These are phyloP conservation scores for Chaetomium globosum DNA, from an alignment of 2,329 filamentous ascomycete genomes.

Conservation along the genomic window DNA sequence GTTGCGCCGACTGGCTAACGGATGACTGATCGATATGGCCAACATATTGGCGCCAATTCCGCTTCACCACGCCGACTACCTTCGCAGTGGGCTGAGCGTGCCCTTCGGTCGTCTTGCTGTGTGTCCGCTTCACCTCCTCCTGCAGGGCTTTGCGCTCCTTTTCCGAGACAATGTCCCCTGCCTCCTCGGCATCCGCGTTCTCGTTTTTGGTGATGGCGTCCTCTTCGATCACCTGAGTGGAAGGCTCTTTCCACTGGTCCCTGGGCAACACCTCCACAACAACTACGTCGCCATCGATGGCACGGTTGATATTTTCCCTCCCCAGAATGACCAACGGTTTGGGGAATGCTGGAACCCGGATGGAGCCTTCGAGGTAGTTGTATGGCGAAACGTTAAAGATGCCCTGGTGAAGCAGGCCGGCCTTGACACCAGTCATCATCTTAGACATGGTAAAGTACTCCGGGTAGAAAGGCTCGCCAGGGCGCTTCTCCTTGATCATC, in stretches of 20 bases:
- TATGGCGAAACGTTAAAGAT: slow-evolving; percentile 96
- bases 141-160: slow-evolving; percentile 84
- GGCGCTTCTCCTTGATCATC: slow-evolving; percentile 64
- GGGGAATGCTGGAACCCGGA: slow-evolving; percentile 87
- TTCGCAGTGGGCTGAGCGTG: slow-evolving; percentile 86
- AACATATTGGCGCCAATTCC: slow-evolving; percentile 98
- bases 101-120: slow-evolving; percentile 74
- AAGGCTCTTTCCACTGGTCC: slow-evolving; percentile 96
- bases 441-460: slow-evolving; percentile 89
- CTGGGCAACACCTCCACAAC: slow-evolving; percentile 91
- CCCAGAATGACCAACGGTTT: slow-evolving; percentile 86
- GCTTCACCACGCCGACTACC: slow-evolving; percentile 88
- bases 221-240: slow-evolving; percentile 93
- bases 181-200: slow-evolving; percentile 82
- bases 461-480: slow-evolving; percentile 74
- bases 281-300: slow-evolving; percentile 88
- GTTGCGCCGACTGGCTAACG: slow-evolving; percentile 70
- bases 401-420: slow-evolving; percentile 87
- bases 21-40: slow-evolving; percentile 91
- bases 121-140: slow-evolving; percentile 85
- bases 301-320: slow-evolving; percentile 92
- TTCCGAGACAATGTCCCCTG: slow-evolving; percentile 78
- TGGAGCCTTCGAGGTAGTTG: slow-evolving; percentile 94
- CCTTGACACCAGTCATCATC: slow-evolving; percentile 91
- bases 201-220: slow-evolving; percentile 90